A percentile compares a stretch with the other conserved stretches of the same genome.
phyloP scores from a whole-genome alignment of 352 stramenopile species.

The Paralagenidium karlingii region DNA sequence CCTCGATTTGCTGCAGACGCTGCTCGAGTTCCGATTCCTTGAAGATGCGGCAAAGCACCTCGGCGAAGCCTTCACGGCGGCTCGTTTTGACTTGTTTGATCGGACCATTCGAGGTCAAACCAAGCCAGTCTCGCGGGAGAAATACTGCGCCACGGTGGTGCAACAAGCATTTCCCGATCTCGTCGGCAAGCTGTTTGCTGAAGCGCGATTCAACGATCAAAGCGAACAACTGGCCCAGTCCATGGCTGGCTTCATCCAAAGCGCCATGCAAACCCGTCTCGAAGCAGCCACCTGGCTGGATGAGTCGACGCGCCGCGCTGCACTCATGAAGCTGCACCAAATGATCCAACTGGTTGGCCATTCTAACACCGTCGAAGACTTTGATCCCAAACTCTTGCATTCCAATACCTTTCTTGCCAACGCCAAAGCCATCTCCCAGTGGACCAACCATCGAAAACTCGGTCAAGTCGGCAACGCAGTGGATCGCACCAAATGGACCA shows the following conservation, averaged over 20 bases:
- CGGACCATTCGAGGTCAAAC: constrained; percentile 70
- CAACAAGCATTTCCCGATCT: constrained; percentile 36
- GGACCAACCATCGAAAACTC: constrained; percentile 16
- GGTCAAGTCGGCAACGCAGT: constrained; percentile 16
- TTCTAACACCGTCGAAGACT: constrained; percentile 23
- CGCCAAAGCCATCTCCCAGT: constrained; percentile 21
- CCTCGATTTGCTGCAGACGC: constrained; percentile 26
- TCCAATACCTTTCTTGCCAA: constrained; percentile 24
- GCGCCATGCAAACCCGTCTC: constrained; percentile 60
- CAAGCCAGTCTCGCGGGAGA: constrained; percentile 80
- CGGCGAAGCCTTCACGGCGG: constrained; percentile 71
- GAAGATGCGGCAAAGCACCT: constrained; percentile 17
- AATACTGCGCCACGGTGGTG: constrained; percentile 66
- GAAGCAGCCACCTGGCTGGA: constrained; percentile 85
- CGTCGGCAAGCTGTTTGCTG: constrained; percentile 86
- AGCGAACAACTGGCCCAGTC: constrained; percentile 69
- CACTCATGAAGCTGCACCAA: constrained; percentile 83
- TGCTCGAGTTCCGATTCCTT: constrained; percentile 48
- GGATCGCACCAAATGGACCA: constrained; percentile 70
- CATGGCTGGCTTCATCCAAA: constrained; percentile 80
- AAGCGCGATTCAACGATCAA: constrained; percentile 77
- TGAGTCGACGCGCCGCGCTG: constrained; percentile 53
- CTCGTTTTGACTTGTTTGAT: constrained; percentile 85
- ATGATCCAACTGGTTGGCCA: constrained; percentile 65
- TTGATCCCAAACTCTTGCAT: constrained; percentile 41